phyloP scores from a whole-genome alignment of 1,284 basidiomycete genomes.

The Pterula multifida region DNA sequence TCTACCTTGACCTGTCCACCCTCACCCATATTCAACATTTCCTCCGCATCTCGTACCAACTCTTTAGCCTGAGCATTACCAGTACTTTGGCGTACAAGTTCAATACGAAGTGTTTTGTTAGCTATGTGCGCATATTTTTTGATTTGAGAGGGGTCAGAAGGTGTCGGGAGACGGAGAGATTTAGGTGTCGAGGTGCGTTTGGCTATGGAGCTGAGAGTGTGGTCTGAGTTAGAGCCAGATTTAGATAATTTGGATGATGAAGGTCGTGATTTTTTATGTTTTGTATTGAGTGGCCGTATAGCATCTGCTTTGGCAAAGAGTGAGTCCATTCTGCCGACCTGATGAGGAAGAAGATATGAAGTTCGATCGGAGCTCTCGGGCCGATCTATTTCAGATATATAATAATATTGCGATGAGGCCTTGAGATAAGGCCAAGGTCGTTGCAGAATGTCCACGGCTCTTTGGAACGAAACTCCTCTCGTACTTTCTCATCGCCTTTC shows the following conservation, averaged over 20 bases:
- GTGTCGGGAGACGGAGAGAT: slow-evolving; percentile 32
- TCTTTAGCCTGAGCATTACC: slow-evolving; percentile 45
- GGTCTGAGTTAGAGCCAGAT: slow-evolving; percentile 24
- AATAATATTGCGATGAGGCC: not conserved
- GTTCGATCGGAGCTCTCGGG: too few species aligned
- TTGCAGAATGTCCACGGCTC: not conserved
- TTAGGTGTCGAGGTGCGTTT: slow-evolving; percentile 44
- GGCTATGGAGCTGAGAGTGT: slow-evolving; percentile 47
- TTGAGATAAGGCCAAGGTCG: not conserved
- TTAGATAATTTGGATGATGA: slow-evolving; percentile 16
- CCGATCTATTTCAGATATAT: too few species aligned
- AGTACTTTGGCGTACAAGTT: slow-evolving; percentile 48
- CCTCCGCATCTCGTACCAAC: slow-evolving; percentile 51
- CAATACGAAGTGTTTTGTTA: slow-evolving; percentile 65
- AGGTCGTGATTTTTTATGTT: slow-evolving; percentile 12
- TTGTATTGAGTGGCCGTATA: slow-evolving; percentile 34
- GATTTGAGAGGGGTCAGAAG: slow-evolving; percentile 17
- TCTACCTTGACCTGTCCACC: slow-evolving; percentile 65
- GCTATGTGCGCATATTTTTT: slow-evolving; percentile 49
- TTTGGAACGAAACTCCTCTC: not conserved
- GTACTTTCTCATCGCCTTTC: not conserved
- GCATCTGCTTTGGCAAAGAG: slow-evolving; percentile 63
- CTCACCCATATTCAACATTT: slow-evolving; percentile 46
- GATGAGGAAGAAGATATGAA: too few species aligned
- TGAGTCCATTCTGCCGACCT: slow-evolving; percentile 68